phyloP scores from a whole-genome alignment of 2,329 filamentous ascomycete genomes.

The Diaporthe caulivora region DNA sequence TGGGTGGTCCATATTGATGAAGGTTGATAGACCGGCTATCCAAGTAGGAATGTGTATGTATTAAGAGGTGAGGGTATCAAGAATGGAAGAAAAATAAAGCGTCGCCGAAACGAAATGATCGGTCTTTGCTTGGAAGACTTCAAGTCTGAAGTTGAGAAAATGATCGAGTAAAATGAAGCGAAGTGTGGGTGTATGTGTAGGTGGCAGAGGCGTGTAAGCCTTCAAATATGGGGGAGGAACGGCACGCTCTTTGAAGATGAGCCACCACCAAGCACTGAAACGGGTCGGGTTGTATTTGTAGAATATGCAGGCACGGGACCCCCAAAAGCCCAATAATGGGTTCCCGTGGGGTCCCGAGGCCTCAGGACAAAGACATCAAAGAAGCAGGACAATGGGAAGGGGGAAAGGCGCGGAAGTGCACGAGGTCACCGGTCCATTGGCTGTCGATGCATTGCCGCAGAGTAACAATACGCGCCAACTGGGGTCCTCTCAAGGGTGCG shows the following conservation, averaged over 20 bases:
- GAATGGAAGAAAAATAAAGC: neutral
- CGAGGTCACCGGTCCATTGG: constrained; percentile 8
- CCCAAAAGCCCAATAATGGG: neutral
- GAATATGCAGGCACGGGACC: neutral
- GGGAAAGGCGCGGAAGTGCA: neutral
- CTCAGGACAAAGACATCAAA: constrained; percentile 17
- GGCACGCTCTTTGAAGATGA: neutral
- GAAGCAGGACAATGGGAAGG: constrained; percentile 16
- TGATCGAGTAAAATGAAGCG: neutral
- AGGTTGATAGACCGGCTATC: constrained; percentile 14
- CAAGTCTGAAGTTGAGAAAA: neutral
- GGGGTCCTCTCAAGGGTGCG: neutral
- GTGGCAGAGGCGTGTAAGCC: constrained; percentile 12
- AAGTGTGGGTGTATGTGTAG: neutral
- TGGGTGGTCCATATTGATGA: constrained; percentile 12
- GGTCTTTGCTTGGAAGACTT: neutral
- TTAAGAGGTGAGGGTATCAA: neutral
- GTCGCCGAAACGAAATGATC: neutral
- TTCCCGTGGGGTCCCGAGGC: constrained; percentile 12
- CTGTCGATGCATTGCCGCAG: neutral
- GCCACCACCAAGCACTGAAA: constrained; percentile 20
- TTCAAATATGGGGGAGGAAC: constrained; percentile 10
- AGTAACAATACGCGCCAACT: constrained; percentile 30
- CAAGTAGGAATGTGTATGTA: neutral
- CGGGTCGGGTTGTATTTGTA: constrained; percentile 22